Conservation (phyloP, 768 basidiomycete genomes). For the Phylloporus arenicola region DNA sequence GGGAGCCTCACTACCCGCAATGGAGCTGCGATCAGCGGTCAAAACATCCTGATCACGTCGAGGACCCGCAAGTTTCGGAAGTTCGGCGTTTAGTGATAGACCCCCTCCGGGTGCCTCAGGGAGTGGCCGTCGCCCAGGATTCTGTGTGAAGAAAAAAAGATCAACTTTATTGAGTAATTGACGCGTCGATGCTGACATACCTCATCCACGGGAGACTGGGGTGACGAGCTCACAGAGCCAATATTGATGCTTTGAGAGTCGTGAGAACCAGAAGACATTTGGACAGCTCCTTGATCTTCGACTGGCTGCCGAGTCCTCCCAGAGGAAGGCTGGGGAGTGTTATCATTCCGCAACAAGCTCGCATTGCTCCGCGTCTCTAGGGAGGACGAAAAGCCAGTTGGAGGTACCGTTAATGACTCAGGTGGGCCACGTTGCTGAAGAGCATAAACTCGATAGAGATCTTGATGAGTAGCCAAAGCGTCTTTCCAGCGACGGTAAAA, state of each 20-base stretch:
- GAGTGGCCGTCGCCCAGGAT: conserved; percentile 14
- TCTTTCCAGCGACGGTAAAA: conserved; percentile 29
- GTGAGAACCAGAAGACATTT: neutral
- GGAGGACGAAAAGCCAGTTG: conserved; percentile 19
- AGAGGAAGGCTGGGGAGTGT: neutral
- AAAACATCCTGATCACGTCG: conserved; percentile 3
- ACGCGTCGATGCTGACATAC: conserved; percentile 3
- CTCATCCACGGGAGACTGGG: conserved; percentile 12
- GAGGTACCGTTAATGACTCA: neutral
- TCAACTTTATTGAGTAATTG: neutral
- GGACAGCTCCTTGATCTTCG: neutral
- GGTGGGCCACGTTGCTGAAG: conserved; percentile 8
- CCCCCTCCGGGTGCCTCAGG: conserved; percentile 21
- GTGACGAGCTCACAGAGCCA: conserved; percentile 2
- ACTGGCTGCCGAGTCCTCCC: conserved; percentile 7
- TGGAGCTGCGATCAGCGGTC: conserved; percentile 10
- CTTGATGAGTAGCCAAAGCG: conserved; percentile 10
- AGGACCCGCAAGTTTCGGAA: conserved; percentile 7
- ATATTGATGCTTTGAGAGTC: conserved; percentile 12
- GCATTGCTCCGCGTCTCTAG: conserved; percentile 14
- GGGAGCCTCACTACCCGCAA: conserved; percentile 14
- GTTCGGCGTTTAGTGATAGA: conserved; percentile 10
- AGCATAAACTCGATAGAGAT: conserved; percentile 9
- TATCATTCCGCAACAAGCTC: conserved; percentile 8
- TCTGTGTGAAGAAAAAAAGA: neutral